phyloP scores from a whole-genome alignment of 345 rosid genomes.

The Lepidium sativum region DNA sequence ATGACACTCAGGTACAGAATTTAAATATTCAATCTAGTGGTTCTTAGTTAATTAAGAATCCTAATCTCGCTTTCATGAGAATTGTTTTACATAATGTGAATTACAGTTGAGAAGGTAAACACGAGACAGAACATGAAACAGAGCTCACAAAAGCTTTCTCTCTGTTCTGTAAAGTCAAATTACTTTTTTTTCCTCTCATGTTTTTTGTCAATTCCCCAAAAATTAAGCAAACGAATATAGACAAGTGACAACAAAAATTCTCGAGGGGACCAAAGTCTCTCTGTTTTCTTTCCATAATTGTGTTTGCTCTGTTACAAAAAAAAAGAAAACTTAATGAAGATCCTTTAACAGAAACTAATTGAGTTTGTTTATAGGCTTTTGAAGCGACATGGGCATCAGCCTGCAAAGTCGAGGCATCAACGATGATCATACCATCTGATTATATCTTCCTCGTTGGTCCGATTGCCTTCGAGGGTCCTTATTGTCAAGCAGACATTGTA shows the following conservation, averaged over 20 bases:
- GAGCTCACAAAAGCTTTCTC: constrained; percentile 8
- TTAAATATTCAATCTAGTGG: background rate
- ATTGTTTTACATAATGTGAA: constrained; percentile 16
- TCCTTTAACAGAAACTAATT: background rate
- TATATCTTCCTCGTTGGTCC: constrained; percentile 75
- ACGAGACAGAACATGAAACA: constrained; percentile 27
- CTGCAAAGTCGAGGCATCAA: constrained; percentile 74
- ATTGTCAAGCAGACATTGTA: constrained; percentile 66
- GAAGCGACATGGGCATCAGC: constrained; percentile 83
- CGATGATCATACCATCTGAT: constrained; percentile 44
- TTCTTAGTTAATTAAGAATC: constrained; percentile 13
- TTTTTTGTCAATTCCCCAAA: background rate
- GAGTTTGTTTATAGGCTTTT: constrained; percentile 54
- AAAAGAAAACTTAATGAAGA: constrained; percentile 5
- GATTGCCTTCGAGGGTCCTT: constrained; percentile 89
- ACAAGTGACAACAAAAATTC: too few relatives aligned
- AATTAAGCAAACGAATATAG: constrained; percentile 7
- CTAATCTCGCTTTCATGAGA: constrained; percentile 18
- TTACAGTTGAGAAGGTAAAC: constrained; percentile 22
- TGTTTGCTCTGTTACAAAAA: constrained; percentile 20
- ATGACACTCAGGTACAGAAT: constrained; percentile 72
- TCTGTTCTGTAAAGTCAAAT: constrained; percentile 18
- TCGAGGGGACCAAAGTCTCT: constrained; percentile 26
- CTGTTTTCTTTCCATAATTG: constrained; percentile 25
- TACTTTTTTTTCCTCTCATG: background rate